Base-by-base conservation (phyloP, 345 rosid genomes). In the Brassica incana region DNA sequence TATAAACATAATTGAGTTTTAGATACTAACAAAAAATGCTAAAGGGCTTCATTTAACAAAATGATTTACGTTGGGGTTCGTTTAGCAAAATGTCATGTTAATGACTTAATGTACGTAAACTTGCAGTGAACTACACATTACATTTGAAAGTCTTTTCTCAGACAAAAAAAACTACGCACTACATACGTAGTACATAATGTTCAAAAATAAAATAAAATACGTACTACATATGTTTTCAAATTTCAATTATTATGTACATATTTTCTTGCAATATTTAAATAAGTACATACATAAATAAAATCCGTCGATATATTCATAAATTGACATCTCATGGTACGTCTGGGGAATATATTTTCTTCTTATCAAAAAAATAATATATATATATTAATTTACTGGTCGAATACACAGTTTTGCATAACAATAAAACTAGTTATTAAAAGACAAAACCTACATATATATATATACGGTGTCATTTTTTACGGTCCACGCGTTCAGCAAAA, bases 251-350 rank as follows among this genome's bases (percentile, higher is more conserved):
- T 27, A 36, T 25, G 18, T 11, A 10, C 50, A 40, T 36, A 40
- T 16, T 48, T 43, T 15, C 27, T 40, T 38, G 1, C 32, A 38
- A 65, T 16, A 29, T 8, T 72, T 77, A 15, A 71, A 43, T 32
- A 60, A 72, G 67, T 73, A 38, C 20, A 18, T 66, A 32, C 69
- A 73, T 78, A 66, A 66, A 78, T 60, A 72, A 58, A 60, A 61
- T 23, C 74, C 56, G 74, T 73, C 73, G 68, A 65, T 38, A 73
- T 61, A 61, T 79, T 32, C 71, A 68, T 79, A 79, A 79, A 79
- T 68, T 79, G 75, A 79, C 71, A 74, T 74, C 43, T 68, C 59
- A 74, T 48, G 8, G 71, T 62, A 74, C 71, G 30, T 50, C 52
- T n/a, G 52, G 11, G 64, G 64, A 43, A 71, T 0, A 29, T 29